These are phyloP conservation scores for Jacaranda mimosifolia DNA, from an alignment of 257 asterid species.

Conservation along the genomic window DNA sequence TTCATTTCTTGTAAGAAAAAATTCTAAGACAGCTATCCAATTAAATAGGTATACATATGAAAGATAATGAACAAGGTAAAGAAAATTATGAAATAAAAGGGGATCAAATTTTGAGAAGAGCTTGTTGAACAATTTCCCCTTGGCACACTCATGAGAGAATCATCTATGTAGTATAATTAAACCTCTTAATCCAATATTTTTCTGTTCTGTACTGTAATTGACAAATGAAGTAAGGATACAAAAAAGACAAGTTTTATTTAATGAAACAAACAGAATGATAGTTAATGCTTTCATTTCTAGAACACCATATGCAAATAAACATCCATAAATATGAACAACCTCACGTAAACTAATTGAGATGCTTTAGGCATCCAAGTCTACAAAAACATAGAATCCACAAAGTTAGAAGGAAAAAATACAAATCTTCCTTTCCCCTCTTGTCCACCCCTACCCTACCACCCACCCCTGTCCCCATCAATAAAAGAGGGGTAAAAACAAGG, in stretches of 20 bases:
- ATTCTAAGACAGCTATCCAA: not conserved
- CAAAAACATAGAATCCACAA: not conserved
- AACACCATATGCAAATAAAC: not conserved
- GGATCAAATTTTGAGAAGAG: no score
- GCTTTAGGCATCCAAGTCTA: constrained; percentile 8
- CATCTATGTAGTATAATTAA: not conserved
- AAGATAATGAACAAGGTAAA: not conserved
- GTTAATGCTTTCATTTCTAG: no score
- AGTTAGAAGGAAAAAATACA: not conserved
- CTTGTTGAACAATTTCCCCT: not conserved
- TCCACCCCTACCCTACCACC: not conserved
- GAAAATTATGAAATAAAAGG: not conserved
- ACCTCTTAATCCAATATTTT: not conserved
- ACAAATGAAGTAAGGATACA: not conserved
- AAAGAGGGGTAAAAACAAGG: not conserved
- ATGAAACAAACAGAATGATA: not conserved
- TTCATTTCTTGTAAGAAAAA: not conserved
- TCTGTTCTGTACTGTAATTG: not conserved
- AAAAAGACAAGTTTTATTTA: not conserved
- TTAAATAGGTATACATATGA: not conserved
- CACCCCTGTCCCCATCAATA: not conserved
- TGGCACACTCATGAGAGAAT: not conserved
- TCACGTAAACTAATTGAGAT: not conserved
- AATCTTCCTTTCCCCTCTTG: no score
- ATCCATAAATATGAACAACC: constrained; percentile 7